Evolutionary conservation across 2,329 filamentous ascomycete species (phyloP), one percentile per base, ranked within the genome.

Genomic region (Chaetomium strumarium): DNA sequence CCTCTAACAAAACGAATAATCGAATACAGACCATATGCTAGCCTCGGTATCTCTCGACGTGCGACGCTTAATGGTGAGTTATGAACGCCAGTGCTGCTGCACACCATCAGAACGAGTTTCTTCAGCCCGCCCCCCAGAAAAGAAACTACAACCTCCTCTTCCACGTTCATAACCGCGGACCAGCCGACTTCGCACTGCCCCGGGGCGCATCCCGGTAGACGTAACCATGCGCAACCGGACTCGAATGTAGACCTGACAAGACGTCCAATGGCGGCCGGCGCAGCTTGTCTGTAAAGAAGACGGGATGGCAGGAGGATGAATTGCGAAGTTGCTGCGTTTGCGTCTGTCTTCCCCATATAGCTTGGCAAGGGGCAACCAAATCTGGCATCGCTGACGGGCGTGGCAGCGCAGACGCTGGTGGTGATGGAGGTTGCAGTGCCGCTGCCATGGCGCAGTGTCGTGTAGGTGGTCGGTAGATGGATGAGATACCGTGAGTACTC

Each of bases 271-370:
- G 71, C 5, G 81, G 77, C 2, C 78, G 74, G 60, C 77, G 78
- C 46, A 88, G 69, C 47, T 75, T 75, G 30, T 80, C 73, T 0
- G 85, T 86, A 70, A 90, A 90, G 70, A 91, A 91, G 1, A 89
- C 86, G 0, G 87, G 87, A 59, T 91, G 87, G 24, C 80, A 72
- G 37, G 74, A 75, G 1, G 86, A 80, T 10, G 80, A 72, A 64
- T 86, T 76, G 63, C 24, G 39, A 5, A 10, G 19, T 53, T 57
- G 36, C 14, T 62, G 58, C 1, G 66, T 71, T 13, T 74, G 37
- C 17, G 49, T 17, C 36, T 43, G 38, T 11, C 30, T 40, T 19
- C 39, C 46, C 56, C 57, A 55, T 14, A 51, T 10, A n/a, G 48
- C 46, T 24, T 58, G 58, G 38, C 57, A 58, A 16, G 41, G 56